A percentile compares a stretch with the other conserved stretches of the same genome.
phyloP scores from a whole-genome alignment of 2,329 filamentous ascomycete species.

The Calonectria pauciramosa region DNA sequence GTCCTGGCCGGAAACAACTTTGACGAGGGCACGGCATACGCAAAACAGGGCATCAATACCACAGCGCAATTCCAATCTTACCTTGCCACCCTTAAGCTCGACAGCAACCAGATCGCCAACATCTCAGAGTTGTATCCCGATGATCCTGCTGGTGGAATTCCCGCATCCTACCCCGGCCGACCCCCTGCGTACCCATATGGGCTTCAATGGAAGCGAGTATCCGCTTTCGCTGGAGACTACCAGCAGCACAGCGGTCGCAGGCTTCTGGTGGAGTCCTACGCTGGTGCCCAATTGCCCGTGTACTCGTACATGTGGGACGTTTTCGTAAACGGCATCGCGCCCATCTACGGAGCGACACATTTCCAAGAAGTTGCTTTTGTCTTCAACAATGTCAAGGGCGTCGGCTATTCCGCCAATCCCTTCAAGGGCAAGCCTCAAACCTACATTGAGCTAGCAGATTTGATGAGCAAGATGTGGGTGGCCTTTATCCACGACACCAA shows the following conservation, averaged over 20 bases:
- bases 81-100: slow-evolving; percentile 36
- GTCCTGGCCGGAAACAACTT: slow-evolving; percentile 73
- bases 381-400: slow-evolving; percentile 59
- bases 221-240: slow-evolving; percentile 67
- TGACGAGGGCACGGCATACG: slow-evolving; percentile 74
- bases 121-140: slow-evolving; percentile 65
- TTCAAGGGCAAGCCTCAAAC: slow-evolving; percentile 57
- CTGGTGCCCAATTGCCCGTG: slow-evolving; percentile 54
- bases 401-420: slow-evolving; percentile 54
- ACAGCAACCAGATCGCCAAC: slow-evolving; percentile 47
- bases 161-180: slow-evolving; percentile 54
- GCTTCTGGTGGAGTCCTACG: slow-evolving; percentile 65
- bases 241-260: slow-evolving; percentile 69
- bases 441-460: slow-evolving; percentile 53
- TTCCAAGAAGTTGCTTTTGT: slow-evolving; percentile 46
- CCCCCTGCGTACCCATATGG: slow-evolving; percentile 52
- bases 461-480: slow-evolving; percentile 67
- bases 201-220: slow-evolving; percentile 66
- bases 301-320: slow-evolving; percentile 69
- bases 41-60: slow-evolving; percentile 66
- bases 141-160: slow-evolving; percentile 61
- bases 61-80: slow-evolving; percentile 61
- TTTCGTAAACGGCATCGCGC: slow-evolving; percentile 63
- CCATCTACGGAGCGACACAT: slow-evolving; percentile 39
- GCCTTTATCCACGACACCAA: slow-evolving; percentile 52